Base-by-base conservation (phyloP, 2,329 filamentous ascomycete species). In the Cladosporium oxysporum region DNA sequence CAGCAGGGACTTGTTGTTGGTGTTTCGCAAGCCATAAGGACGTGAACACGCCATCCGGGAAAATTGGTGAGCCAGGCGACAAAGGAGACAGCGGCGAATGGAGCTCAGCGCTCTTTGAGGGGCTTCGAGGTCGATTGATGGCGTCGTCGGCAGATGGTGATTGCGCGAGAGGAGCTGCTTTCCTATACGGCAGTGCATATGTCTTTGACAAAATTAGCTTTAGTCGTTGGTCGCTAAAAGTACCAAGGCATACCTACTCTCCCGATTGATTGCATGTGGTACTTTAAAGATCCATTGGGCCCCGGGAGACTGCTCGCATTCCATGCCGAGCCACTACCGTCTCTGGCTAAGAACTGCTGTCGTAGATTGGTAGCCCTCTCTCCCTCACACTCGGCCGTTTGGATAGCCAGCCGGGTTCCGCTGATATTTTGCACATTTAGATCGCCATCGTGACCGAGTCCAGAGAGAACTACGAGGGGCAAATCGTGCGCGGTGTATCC, bases 81-180 rank as follows among this genome's bases (percentile, higher is more conserved):
- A 98, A 83, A 0, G 94, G 95, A 2, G 95, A 98, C 70, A 97
- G 88, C 1, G 93, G 92, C 14, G 95, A 98, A 78, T 98, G 94
- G 5, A 97, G 81, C n/a, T 88, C 81, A 66, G 79, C 80, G 62
- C 68, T 75, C 31, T 72, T 71, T 21, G 69, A 67, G 12, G 72
- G 84, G 79, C 64, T 84, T 80, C 23, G 57, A 44, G 81, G 21
- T 83, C 85, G 57, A 86, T 79, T 67, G 79, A 69, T 59, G 11
- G 68, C 58, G 10, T 69, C 71, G 33, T 74, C 75, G 16, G 68
- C 75, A 60, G 80, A 77, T 52, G 81, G 80, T 59, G 83, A 84
- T 53, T 79, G 77, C n/a, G 83, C 79, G 41, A 86, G 84, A 57
- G 86, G 85, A 66, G 85, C 82, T 69, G 88, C 87, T 79, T 90